A percentile compares a stretch with the other conserved stretches of the same genome.
These are phyloP conservation scores for Cercophora sp. DNA, from an alignment of 495 filamentous ascomycete species.

Conservation along the genomic window DNA sequence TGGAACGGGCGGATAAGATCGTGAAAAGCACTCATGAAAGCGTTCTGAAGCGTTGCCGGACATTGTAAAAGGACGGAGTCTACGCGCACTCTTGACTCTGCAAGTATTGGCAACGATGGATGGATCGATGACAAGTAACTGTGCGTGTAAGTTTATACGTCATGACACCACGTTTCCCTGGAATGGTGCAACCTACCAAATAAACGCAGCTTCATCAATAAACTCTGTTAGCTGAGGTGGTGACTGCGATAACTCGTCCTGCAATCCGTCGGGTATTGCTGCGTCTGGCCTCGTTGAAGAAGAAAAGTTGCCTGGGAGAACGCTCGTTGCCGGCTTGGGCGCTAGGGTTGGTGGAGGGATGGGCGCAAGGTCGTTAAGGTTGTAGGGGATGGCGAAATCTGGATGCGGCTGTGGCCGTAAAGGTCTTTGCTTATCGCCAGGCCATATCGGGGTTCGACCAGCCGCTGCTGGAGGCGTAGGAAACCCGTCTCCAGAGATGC, in stretches of 20 bases:
- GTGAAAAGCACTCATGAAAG: conserved; percentile 68
- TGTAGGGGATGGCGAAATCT: conserved; percentile 26
- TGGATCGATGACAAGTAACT: conserved; percentile 74
- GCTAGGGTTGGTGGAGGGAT: conserved; percentile 33
- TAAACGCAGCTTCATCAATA: conserved; percentile 42
- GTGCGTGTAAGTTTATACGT: not conserved
- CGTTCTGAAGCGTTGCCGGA: conserved; percentile 59
- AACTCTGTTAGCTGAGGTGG: conserved; percentile 30
- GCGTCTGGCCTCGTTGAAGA: conserved; percentile 3
- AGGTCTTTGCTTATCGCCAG: conserved; percentile 35
- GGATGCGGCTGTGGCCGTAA: conserved; percentile 38
- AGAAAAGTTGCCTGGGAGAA: not conserved
- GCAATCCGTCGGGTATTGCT: conserved; percentile 15
- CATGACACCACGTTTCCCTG: not conserved
- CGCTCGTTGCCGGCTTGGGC: conserved; percentile 6
- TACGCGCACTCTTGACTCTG: conserved; percentile 60
- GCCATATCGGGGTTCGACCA: conserved; percentile 30
- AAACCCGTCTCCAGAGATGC: conserved; percentile 40
- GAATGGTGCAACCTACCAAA: conserved; percentile 36
- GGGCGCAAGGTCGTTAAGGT: conserved; percentile 35
- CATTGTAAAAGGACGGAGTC: conserved; percentile 58
- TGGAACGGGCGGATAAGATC: conserved; percentile 55
- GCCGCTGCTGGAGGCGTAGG: conserved; percentile 29
- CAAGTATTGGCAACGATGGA: conserved; percentile 68
- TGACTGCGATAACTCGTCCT: conserved; percentile 26